Evolutionary conservation across 352 stramenopile species (phyloP), one percentile per base, ranked within the genome.

Genomic region (Pythium insidiosum): DNA sequence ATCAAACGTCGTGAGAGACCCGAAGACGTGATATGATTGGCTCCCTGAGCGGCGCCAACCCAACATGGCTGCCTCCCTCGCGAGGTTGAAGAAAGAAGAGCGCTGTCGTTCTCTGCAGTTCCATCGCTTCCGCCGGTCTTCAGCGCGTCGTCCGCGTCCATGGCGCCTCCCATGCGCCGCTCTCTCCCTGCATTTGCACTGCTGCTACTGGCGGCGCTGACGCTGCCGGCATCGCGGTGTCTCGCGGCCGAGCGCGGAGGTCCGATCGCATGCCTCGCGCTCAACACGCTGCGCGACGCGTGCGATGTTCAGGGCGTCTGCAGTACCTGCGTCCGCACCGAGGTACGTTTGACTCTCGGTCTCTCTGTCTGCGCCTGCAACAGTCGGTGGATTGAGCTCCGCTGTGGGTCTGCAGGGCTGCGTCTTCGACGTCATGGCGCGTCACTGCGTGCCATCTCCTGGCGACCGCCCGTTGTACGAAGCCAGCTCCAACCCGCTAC

Each of bases 251-350:
- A n/a, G n/a, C n/a, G n/a, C n/a, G n/a, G n/a, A n/a, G n/a, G n/a
- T n/a, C n/a, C n/a, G n/a, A 53, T 37, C 24, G 40, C 42, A 7
- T 83, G 70, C 50, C 43, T 46, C 23, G 37, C 35, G 5, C 50
- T 67, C 48, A 73, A 66, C 41, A 48, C 22, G 31, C 39, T 57
- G 10, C 56, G 48, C 30, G 47, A 76, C 41, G 16, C 50, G 9
- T 84, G 71, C 53, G 55, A 79, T 31, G 51, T 73, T 23, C 55
- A 58, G n/a, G 23, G 38, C 16, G 65, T 73, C 42, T 84, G 71
- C 44, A 21, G 43, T 21, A 45, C 44, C 20, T 84, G 71, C 50
- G 31, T 78, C 12, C 43, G 26, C 19, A 51, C 61, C 3, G 59
- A 49, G 36, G 65, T 76, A 16, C 3, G 43, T 50, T 15, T 33